Conservation (phyloP, 148 eudicot species). For the Oxyria digyna region DNA sequence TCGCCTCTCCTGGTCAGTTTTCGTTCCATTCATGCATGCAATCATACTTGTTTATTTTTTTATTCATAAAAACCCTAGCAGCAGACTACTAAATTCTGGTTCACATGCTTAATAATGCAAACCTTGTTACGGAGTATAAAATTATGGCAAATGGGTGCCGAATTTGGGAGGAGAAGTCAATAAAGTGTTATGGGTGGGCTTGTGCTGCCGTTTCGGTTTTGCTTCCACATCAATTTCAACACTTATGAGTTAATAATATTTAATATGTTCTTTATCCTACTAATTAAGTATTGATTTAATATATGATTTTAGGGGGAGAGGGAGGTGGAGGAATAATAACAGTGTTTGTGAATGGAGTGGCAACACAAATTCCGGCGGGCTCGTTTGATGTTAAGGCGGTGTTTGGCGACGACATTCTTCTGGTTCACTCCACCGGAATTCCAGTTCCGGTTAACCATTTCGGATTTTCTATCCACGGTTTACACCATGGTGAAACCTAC, state of each 20-base stretch:
- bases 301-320: constrained; percentile 9
- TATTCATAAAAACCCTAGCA: constrained; percentile 6
- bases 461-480: constrained; percentile 28
- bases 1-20: background rate
- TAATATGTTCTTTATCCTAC: too few relatives aligned
- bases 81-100: background rate
- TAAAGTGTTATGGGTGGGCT: background rate
- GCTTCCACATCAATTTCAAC: constrained; percentile 7
- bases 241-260: too few relatives aligned
- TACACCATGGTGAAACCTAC: constrained; percentile 56
- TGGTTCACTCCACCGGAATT: constrained; percentile 44
- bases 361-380: constrained; percentile 39
- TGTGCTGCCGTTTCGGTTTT: constrained; percentile 7
- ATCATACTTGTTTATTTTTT: background rate
- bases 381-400: constrained; percentile 36
- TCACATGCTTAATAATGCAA: background rate
- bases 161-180: background rate
- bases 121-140: background rate
- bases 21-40: background rate
- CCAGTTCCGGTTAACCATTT: constrained; percentile 30
- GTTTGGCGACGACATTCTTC: constrained; percentile 34
- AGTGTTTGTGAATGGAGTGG: constrained; percentile 49
- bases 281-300: too few relatives aligned
- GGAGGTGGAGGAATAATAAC: constrained; percentile 35
- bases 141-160: background rate